Base-by-base conservation (phyloP, 805 yeast species). In the Diddensiella caesifluorescens region DNA sequence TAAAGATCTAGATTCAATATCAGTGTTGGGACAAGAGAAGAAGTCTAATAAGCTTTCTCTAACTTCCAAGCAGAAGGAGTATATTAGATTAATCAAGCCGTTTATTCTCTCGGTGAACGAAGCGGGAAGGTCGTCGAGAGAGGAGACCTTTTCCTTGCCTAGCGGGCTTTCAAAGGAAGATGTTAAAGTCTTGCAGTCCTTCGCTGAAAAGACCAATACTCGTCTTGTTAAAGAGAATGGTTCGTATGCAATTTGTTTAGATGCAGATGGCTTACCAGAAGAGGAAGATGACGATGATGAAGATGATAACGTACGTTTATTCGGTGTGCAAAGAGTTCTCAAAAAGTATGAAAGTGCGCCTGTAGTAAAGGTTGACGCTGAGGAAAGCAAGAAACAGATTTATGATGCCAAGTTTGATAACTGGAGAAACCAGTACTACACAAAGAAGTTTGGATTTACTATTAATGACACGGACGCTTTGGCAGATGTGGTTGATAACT, bases 351-450 rank as follows among this genome's bases (percentile, higher is more conserved):
- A 58, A 33, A 48, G 47, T 16, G 65, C 67, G 1, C 57, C 52
- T 1, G 53, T 59, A 10, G 42, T 41, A 18, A 51, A 49, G 20
- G 49, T 45, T 9, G 53, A 52, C 20, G 44, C 30, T 2, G 45
- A 40, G 55, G 69, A 67, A 21, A 62, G 60, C 60, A 76, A 73
- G 48, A 79, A 80, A 49, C 74, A 74, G 42, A 63, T 85, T 25
- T 86, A 90, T 60, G 77, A 80, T 53, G 70, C 73, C 26, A 84
- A 86, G 59, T 89, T 89, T 56, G 71, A 75, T 43, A 62, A 67
- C 27, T 92, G 97, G 95, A 89, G 88, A 63, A 80, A 82, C 55
- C 62, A 71, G n/a, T 92, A 92, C 60, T 92, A 92, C 62, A 73
- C 75, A 47, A 76, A 77, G n/a, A 92, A 92, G 58, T 69, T 92